A percentile compares a stretch with the other conserved stretches of the same genome.
These are phyloP conservation scores for Eragrostis nindensis DNA, from an alignment of 176 grass and related monocot genomes.

Conservation along the genomic window DNA sequence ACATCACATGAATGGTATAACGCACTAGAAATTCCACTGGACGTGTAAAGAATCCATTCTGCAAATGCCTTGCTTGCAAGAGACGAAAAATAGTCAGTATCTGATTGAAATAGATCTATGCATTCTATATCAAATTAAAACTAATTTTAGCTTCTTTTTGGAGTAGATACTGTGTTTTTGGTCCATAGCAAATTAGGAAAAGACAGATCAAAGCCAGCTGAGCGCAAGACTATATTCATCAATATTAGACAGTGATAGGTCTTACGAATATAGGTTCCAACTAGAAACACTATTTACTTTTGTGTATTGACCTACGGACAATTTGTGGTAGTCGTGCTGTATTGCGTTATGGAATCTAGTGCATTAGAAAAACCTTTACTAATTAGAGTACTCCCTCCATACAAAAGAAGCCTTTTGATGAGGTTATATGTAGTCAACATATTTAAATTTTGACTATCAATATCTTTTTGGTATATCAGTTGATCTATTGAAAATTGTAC, in stretches of 20 bases:
- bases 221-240: background rate
- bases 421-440: too few species aligned
- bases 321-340: too few species aligned
- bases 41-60: conserved; percentile 96
- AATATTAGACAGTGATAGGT: background rate
- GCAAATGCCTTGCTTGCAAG: conserved; percentile 71
- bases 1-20: conserved; percentile 97
- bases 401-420: background rate
- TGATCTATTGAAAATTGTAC: background rate
- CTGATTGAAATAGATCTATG: conserved; percentile 3
- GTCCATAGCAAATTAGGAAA: conserved; percentile 9
- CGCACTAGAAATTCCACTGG: conserved; percentile 91
- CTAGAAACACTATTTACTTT: conserved; percentile 3
- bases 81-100: conserved; percentile 39
- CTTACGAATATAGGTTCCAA: conserved; percentile 25
- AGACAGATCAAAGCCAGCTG: conserved; percentile 18
- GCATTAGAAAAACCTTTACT: too few species aligned
- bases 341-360: too few species aligned
- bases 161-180: conserved; percentile 14
- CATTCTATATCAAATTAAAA: conserved; percentile 8
- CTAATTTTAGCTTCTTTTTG: conserved; percentile 1
- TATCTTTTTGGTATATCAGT: background rate
- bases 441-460: background rate
- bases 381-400: too few species aligned
- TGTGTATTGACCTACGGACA: background rate